Base-by-base conservation (phyloP, 2,329 filamentous ascomycete genomes). In the Helminthosporium solani region DNA sequence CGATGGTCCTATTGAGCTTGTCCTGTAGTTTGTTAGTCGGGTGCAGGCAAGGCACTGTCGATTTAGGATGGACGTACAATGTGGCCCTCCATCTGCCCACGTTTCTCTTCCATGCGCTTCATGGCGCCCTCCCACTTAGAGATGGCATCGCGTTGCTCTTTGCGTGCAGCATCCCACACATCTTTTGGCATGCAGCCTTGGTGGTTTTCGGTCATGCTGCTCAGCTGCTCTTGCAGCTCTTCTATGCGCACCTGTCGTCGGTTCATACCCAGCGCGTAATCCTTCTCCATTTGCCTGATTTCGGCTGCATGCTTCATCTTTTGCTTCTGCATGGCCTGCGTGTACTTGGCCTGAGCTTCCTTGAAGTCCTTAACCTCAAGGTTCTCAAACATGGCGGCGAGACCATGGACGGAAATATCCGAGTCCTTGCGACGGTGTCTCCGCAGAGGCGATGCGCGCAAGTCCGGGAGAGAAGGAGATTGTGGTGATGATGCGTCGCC, bases 361-460 rank as follows among this genome's bases (percentile, higher is more conserved):
- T 74, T 70, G 44, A 68, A 67, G 58, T 78, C 75, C 60, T 73
- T 73, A 46, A 78, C 72, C 46, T 84, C 79, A 28, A 89, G 75
- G 46, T 77, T 80, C 72, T 89, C 87, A 70, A 89, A 88, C 68
- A 87, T 86, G 61, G 81, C 83, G 52, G 88, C 85, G 61, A 78
- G 70, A 33, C 73, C 73, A 31, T 66, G 66, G 14, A 72, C 70
- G 21, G 64, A 66, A 16, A 66, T 57, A 33, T 70, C 66, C 16
- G 67, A 72, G 50, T 67, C 66, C 47, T 63, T 71, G 25, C 70
- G 60, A 16, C 60, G 50, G 47, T 68, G 66, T 36, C 54, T 54
- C 14, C 61, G 51, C 18, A 60, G 44, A 9, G 63, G 63, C 19
- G 62, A 63, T 12, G 56, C 84, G 82, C 49, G 65, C 25, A 70